Evolutionary conservation across 106 monocot species (phyloP).

Genomic region (Platanthera guangdongensis): DNA sequence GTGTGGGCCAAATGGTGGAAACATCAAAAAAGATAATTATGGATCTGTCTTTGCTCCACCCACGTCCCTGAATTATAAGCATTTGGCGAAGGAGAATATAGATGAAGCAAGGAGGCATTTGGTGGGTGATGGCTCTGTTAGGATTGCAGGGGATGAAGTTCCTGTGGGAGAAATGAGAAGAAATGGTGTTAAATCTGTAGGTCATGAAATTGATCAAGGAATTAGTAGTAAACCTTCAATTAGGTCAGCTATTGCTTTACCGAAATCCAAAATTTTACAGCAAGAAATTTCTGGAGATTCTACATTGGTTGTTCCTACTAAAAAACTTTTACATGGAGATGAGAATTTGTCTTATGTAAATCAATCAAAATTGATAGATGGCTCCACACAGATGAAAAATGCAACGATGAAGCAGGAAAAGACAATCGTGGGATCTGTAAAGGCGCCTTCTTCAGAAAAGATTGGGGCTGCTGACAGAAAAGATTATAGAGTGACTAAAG

Average conservation of each 20-base stretch:
- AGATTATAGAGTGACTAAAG: not conserved
- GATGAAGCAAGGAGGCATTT: not conserved
- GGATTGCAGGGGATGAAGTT: not conserved
- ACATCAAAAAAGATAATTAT: not conserved
- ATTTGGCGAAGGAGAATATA: not conserved
- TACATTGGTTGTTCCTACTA: not conserved
- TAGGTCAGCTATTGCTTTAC: not conserved
- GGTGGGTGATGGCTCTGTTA: not conserved
- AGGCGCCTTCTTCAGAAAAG: slow-evolving; percentile 1
- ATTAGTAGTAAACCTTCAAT: not conserved
- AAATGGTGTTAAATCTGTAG: not conserved
- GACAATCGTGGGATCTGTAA: not conserved
- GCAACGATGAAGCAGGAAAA: not conserved
- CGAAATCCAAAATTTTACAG: not conserved
- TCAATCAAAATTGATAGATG: not conserved
- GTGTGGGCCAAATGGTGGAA: slow-evolving; percentile 2
- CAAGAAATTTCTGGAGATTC: not conserved
- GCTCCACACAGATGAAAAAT: not conserved
- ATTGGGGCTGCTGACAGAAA: not conserved
- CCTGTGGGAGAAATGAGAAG: not conserved
- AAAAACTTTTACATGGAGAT: not conserved
- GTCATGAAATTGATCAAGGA: not conserved
- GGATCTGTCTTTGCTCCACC: not conserved
- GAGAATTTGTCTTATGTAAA: not conserved
- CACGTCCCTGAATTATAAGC: not conserved